Base-by-base conservation (phyloP, 2,329 filamentous ascomycete species). In the Colletotrichum plurivorum region DNA sequence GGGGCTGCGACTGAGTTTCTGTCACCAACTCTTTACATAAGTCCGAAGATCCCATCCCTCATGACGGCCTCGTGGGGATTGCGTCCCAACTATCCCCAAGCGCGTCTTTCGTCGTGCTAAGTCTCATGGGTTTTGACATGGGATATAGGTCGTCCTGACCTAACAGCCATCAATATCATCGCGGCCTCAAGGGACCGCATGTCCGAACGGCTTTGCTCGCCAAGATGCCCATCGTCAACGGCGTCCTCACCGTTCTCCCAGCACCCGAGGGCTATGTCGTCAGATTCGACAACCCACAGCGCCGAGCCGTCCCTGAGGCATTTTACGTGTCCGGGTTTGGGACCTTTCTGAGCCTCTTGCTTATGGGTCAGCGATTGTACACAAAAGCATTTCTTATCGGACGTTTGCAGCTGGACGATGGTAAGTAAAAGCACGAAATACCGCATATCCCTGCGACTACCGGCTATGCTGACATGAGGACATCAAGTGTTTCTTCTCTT, bases 181-280 rank as follows among this genome's bases (percentile, higher is more conserved):
- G 8, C 31, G 31, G 31, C 31, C 9, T 36, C 31, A 5, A 36
- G 31, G 31, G 8, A 36, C 9, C 8, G 31, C 31, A 36, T 10
- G 31, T 10, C 31, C 31, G 31, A 36, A 15, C 41, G 15, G 12
- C 2, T 43, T 43, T 8, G 5, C 41, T 43, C 16, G 31, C 41
- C 41, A 43, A 48, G n/a, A 61, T 66, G 63, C 75, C 75, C 20
- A 54, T 73, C 1, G 52, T 71, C 36, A 73, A 76, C 60, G 77
- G 77, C 51, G 71, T 76, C 12, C 66, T 70, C 27, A 73, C 73
- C 5, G 56, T 77, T 10, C 60, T 74, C 7, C 55, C 71, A 27
- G 74, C 78, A 3, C 78, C 78, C 2, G 70, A 74, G 6, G 78
- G 73, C 43, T 81, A 79, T 63, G 74, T 75, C 13, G 75, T 80